phyloP scores from a whole-genome alignment of 805 yeast species.

The Candida nonsorbophila region DNA sequence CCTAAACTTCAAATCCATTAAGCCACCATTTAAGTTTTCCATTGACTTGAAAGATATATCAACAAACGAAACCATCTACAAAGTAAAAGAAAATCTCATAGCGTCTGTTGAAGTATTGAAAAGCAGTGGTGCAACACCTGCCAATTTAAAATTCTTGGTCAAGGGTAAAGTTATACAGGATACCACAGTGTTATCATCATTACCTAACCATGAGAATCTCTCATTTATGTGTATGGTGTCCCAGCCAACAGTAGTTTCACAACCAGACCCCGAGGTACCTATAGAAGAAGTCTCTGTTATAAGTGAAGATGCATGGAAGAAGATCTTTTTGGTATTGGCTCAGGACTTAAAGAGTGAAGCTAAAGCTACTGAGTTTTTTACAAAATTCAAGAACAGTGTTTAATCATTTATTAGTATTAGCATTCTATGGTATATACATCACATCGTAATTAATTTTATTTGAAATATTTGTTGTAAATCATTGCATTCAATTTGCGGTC shows the following conservation, averaged over 20 bases:
- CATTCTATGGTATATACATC: neutral
- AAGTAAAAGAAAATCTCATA: conserved; percentile 33
- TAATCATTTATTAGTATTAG: conserved; percentile 1
- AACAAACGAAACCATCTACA: conserved; percentile 25
- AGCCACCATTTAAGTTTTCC: conserved; percentile 61
- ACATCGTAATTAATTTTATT: neutral
- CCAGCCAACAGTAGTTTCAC: conserved; percentile 7
- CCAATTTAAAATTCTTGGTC: conserved; percentile 46
- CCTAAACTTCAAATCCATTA: conserved; percentile 56
- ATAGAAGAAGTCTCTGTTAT: conserved; percentile 4
- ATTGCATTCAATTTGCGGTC: conserved; percentile 60
- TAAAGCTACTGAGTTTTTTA: conserved; percentile 13
- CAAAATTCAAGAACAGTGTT: conserved; percentile 11
- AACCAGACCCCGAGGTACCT: conserved; percentile 4
- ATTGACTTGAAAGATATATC: conserved; percentile 17
- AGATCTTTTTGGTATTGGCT: conserved; percentile 29
- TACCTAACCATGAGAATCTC: conserved; percentile 14
- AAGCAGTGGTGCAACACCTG: conserved; percentile 23
- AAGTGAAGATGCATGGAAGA: conserved; percentile 34
- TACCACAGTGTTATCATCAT: conserved; percentile 25
- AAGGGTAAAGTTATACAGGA: conserved; percentile 64
- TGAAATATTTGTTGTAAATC: conserved; percentile 11
- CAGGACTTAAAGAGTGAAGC: conserved; percentile 25
- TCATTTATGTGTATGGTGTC: conserved; percentile 42
- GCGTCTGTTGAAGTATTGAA: conserved; percentile 19